Percentiles rank a stretch among this genome's conserved stretches.
Conservation (phyloP, 345 rosid species). For the Trapa bicornis region DNA sequence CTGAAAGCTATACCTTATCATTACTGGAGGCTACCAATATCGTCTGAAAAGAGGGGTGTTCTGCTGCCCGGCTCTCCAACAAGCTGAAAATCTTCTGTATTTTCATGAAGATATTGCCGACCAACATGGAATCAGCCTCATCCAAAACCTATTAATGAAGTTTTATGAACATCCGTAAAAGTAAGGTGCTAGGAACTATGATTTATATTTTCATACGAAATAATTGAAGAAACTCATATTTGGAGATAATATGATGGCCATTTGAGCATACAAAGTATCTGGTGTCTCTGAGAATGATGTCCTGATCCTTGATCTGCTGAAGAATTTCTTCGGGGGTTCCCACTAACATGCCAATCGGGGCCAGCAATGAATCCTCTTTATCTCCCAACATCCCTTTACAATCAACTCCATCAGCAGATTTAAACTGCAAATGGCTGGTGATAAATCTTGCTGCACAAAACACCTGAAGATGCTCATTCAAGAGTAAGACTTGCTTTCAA, state of each 20-base stretch:
- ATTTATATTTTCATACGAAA: neutral
- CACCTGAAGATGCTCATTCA: slow-evolving; percentile 29
- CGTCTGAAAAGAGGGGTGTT: slow-evolving; percentile 62
- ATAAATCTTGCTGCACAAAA: slow-evolving; percentile 70
- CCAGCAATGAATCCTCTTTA: slow-evolving; percentile 53
- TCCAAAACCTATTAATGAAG: slow-evolving; percentile 58
- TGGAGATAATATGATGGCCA: neutral
- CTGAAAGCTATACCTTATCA: slow-evolving; percentile 37
- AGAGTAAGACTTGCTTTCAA: neutral
- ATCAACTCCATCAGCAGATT: slow-evolving; percentile 57
- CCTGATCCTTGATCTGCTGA: slow-evolving; percentile 75
- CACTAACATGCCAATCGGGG: slow-evolving; percentile 74
- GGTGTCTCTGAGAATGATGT: slow-evolving; percentile 71
- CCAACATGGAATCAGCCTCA: slow-evolving; percentile 93
- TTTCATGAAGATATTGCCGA: slow-evolving; percentile 71
- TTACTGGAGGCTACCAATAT: slow-evolving; percentile 72
- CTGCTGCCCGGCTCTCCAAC: slow-evolving; percentile 47
- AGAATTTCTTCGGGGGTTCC: slow-evolving; percentile 92
- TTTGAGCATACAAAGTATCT: slow-evolving; percentile 37
- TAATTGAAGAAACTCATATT: neutral
- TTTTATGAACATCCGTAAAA: neutral
- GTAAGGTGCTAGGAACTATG: neutral
- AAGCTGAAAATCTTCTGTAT: slow-evolving; percentile 64
- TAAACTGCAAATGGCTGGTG: slow-evolving; percentile 62
- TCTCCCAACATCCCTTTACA: slow-evolving; percentile 46